Base-by-base conservation (phyloP, 163 green algal species). In the Chlamydomonas reinhardtii region DNA sequence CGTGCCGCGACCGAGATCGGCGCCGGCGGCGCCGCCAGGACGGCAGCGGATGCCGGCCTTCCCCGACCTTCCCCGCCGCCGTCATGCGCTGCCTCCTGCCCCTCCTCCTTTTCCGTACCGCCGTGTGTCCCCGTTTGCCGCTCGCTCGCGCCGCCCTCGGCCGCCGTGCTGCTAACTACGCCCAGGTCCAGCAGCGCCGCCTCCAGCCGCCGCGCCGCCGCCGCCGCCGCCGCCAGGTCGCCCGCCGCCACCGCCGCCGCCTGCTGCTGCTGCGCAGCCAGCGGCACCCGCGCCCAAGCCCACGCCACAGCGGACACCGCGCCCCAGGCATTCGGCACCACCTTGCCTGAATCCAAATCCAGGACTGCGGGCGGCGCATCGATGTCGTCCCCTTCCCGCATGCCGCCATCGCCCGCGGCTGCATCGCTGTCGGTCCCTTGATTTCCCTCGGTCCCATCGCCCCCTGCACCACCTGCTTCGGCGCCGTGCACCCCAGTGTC, bases 1-100 rank as follows among this genome's bases (percentile, higher is more conserved):
- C 73, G 76, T 62, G 76, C 76, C 22, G 61, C 76, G 24, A 83
- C 35, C 35, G 76, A 48, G 27, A 39, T 43, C 34, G 76, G 76
- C 35, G 61, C 61, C 27, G 76, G 61, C 61, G 56, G 20, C 34
- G 43, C 32, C 32, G 32, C 68, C 34, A 56, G 48, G 11, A 56
- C 31, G 2, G 71, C 71, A 12, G 37, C 37, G 34, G 71, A 61
- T 35, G 61, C 8, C 62, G 62, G 61, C 12, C 48, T 19, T 17
- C 48, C 48, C 1, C 48, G 11, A 56, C 48, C 48, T 19, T 56
- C 12, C 48, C 17, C 48, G 11, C 6, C 12, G 11, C 48, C 48
- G 2, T 17, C 48, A 14, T 56, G 48, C 12, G 48, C 48, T 1
- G 17, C 48, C 11, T 12, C 48, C 17, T 56, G 39, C 39, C 5